phyloP scores from a whole-genome alignment of 805 yeast species.

The Lipomyces starkeyi region DNA sequence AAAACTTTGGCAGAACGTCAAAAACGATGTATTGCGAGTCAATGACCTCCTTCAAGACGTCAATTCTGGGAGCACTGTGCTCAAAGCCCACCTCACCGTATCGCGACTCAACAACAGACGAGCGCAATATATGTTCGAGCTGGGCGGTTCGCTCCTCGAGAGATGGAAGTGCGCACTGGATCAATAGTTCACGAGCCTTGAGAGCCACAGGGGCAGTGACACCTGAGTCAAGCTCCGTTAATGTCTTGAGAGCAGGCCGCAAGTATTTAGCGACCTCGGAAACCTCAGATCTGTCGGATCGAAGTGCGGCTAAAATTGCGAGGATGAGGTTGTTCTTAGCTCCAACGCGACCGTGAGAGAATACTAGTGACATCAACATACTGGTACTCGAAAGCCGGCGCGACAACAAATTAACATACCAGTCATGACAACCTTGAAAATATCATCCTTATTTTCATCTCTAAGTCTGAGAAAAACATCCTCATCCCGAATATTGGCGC shows the following conservation, averaged over 20 bases:
- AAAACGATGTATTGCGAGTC: slow-evolving; percentile 96
- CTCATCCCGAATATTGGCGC: slow-evolving; percentile 79
- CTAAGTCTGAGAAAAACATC: slow-evolving; percentile 86
- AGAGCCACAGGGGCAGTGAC: slow-evolving; percentile 91
- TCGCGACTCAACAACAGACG: slow-evolving; percentile 85
- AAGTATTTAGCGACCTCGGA: slow-evolving; percentile 63
- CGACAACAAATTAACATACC: slow-evolving; percentile 20
- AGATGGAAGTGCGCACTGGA: slow-evolving; percentile 96
- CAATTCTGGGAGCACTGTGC: slow-evolving; percentile 81
- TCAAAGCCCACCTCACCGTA: slow-evolving; percentile 83
- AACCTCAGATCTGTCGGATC: slow-evolving; percentile 43
- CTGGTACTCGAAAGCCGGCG: background rate
- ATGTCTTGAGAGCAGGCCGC: slow-evolving; percentile 71
- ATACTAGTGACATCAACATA: slow-evolving; percentile 48
- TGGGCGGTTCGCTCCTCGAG: slow-evolving; percentile 96
- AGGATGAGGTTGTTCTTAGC: slow-evolving; percentile 89
- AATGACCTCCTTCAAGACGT: slow-evolving; percentile 84
- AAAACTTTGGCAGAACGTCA: slow-evolving; percentile 92
- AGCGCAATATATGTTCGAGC: slow-evolving; percentile 90
- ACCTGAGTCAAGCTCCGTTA: slow-evolving; percentile 89
- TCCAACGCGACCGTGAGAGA: slow-evolving; percentile 92
- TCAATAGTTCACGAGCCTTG: slow-evolving; percentile 93
- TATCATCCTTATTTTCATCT: slow-evolving; percentile 81
- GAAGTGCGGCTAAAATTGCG: slow-evolving; percentile 83
- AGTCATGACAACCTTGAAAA: slow-evolving; percentile 69